Percentiles rank a stretch among this genome's conserved stretches.
Evolutionary conservation across 768 basidiomycete species (phyloP).

Genomic region (Mycena rosella): DNA sequence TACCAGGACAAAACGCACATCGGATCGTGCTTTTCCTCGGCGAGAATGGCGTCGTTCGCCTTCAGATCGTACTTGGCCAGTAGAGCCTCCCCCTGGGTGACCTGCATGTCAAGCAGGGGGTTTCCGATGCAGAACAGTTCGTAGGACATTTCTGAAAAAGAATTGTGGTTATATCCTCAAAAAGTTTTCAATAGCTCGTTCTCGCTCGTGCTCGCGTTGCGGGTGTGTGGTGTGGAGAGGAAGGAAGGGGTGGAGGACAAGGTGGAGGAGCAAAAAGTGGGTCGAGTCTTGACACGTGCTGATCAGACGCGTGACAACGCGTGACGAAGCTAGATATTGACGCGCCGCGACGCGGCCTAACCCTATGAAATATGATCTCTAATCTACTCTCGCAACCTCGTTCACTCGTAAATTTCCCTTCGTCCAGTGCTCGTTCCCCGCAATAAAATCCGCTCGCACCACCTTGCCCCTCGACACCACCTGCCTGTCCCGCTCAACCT

Average conservation of each 20-base stretch:
- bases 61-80: constrained; percentile 92
- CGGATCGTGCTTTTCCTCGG: constrained; percentile 87
- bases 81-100: constrained; percentile 84
- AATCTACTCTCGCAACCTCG: constrained; percentile 37
- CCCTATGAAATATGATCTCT: not conserved
- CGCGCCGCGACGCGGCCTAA: not conserved
- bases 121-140: constrained; percentile 93
- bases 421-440: constrained; percentile 74
- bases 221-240: not conserved
- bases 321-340: not conserved
- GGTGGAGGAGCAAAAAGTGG: no score
- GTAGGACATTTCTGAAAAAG: constrained; percentile 59
- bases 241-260: no score
- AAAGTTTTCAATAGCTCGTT: no score
- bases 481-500: constrained; percentile 57
- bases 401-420: constrained; percentile 56
- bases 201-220: no score
- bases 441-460: constrained; percentile 70
- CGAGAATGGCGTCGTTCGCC: constrained; percentile 96
- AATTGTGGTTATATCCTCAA: no score
- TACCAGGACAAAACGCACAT: constrained; percentile 68
- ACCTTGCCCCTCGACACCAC: constrained; percentile 66
- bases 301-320: no score
- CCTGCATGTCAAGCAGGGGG: constrained; percentile 97
- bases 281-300: no score